phyloP scores from a whole-genome alignment of 306 rosid species.

The Leucaena leucocephala region DNA sequence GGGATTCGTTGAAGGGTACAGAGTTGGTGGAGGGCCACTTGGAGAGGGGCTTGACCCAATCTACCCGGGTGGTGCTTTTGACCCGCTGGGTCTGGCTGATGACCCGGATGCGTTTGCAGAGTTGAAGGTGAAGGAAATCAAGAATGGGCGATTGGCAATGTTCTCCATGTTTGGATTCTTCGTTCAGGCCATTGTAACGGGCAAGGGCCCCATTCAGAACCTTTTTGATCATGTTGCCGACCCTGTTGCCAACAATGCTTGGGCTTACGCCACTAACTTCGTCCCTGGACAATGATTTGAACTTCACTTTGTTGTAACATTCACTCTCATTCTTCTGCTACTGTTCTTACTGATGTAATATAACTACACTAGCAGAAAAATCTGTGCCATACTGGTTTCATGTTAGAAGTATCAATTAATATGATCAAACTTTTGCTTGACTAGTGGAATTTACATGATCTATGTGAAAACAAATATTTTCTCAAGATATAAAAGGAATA shows the following conservation, averaged over 20 bases:
- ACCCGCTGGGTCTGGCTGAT: slow-evolving; percentile 94
- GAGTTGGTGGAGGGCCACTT: slow-evolving; percentile 95
- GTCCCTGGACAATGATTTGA: slow-evolving; percentile 77
- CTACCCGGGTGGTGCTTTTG: slow-evolving; percentile 94
- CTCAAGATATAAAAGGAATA: too few species aligned
- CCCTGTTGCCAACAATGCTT: slow-evolving; percentile 40
- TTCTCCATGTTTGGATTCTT: slow-evolving; percentile 91
- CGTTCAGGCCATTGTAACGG: slow-evolving; percentile 95
- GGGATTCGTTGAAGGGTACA: slow-evolving; percentile 91
- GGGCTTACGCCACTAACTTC: slow-evolving; percentile 95
- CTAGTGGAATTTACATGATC: neutral
- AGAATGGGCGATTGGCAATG: slow-evolving; percentile 64
- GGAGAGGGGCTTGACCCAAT: slow-evolving; percentile 96
- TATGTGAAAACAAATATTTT: too few species aligned
- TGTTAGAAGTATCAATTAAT: neutral
- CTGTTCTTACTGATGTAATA: neutral
- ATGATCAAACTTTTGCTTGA: neutral
- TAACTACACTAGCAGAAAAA: neutral
- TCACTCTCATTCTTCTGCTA: slow-evolving; percentile 34
- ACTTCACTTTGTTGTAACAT: neutral
- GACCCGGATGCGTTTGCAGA: slow-evolving; percentile 98
- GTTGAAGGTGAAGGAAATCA: slow-evolving; percentile 76
- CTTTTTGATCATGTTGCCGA: slow-evolving; percentile 85
- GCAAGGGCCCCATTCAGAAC: slow-evolving; percentile 90
- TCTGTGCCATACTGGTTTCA: neutral